Evolutionary conservation across 352 stramenopile genomes (phyloP), one percentile per base, ranked within the genome.

Genomic region (Elongisporangium senticosum): DNA sequence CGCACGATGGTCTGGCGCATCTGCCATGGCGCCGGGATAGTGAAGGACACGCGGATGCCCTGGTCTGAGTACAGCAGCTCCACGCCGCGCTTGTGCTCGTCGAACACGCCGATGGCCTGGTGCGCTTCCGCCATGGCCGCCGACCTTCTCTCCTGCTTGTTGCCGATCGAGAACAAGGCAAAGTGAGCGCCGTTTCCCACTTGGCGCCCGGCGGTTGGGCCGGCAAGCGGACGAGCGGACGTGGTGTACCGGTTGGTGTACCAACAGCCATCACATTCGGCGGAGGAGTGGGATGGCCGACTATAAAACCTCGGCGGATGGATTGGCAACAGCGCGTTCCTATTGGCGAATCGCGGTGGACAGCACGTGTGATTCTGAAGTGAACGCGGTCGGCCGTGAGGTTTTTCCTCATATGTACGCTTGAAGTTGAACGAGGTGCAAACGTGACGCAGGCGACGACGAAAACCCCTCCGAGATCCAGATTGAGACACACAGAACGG

Each of bases 21-120:
- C 57, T 87, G 76, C 61, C 84, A 89, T 37, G 81, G 84, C 26
- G 83, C 80, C 24, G 86, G 86, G 68, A 95, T 95, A 23, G 75
- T 86, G 66, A 95, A 93, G 39, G 82, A 87, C 53, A 95, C 70
- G 64, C 80, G 80, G 53, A 95, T 85, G 51, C 84, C 86, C 55
- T 95, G 68, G 59, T 93, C 79, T 48, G 79, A 90, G 69, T 93
- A 90, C 43, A 95, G 69, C 55, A 95, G 68, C 76, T 95, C 84
- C 22, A 95, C 79, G 65, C 83, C 82, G 61, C 82, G 83, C 68
- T 92, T 91, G 80, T 93, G 83, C 66, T 91, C 86, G 37, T 87
- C 83, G 59, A 93, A 95, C 54, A 93, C 86, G 61, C 74, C 76
- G 58, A 84, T 92, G 62, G 86, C 86, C 22, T 92, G 82, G 59